Conservation (phyloP, 2,329 filamentous ascomycete species). For the Torrubiellomyces zombiae region DNA sequence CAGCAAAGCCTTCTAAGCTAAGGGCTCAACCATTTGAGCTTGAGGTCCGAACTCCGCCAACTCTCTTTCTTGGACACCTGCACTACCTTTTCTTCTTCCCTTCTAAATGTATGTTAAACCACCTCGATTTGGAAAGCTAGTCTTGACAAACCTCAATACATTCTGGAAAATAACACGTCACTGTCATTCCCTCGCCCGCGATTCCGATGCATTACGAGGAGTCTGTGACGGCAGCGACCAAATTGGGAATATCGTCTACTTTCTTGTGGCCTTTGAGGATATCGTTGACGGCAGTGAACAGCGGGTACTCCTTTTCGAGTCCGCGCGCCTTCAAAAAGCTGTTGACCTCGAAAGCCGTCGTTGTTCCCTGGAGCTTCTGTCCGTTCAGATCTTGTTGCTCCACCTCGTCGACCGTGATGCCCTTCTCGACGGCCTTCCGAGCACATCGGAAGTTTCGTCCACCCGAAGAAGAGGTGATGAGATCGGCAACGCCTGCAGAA, state of each 20-base stretch:
- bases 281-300: slow-evolving; percentile 76
- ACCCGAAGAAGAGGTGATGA: slow-evolving; percentile 85
- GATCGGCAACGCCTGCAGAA: slow-evolving; percentile 82
- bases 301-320: slow-evolving; percentile 67
- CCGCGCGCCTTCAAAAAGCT: slow-evolving; percentile 67
- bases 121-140: too few relatives aligned
- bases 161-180: too few relatives aligned
- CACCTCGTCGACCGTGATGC: slow-evolving; percentile 68
- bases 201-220: too few relatives aligned
- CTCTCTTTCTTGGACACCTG: too few relatives aligned
- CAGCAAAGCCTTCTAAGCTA: too few relatives aligned
- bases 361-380: slow-evolving; percentile 90
- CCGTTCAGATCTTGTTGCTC: slow-evolving; percentile 85
- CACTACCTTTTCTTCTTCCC: too few relatives aligned
- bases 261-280: slow-evolving; percentile 63
- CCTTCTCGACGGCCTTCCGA: slow-evolving; percentile 68
- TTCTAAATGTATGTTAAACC: too few relatives aligned
- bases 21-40: too few relatives aligned
- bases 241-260: slow-evolving; percentile 63
- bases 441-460: slow-evolving; percentile 92
- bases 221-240: slow-evolving; percentile 28
- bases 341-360: slow-evolving; percentile 83
- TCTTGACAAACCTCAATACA: too few relatives aligned
- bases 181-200: neutral
- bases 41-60: too few relatives aligned